Conservation (phyloP, 805 yeast genomes). For the Saccharomycopsis selenospora region DNA sequence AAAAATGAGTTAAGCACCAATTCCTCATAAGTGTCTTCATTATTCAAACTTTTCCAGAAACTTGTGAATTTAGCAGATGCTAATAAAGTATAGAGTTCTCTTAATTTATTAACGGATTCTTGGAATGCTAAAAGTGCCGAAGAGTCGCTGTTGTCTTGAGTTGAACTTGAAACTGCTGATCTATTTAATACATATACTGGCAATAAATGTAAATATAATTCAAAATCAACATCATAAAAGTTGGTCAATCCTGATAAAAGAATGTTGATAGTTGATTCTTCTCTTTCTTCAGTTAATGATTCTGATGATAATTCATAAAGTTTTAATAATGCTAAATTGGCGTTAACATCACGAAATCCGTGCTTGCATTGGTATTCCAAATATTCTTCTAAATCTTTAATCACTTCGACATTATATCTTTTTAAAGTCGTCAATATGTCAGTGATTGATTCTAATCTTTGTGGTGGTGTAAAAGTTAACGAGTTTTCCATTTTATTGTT, state of each 20-base stretch:
- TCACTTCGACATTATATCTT: constrained; percentile 38
- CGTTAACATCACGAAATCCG: constrained; percentile 34
- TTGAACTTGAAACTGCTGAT: neutral
- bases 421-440: constrained; percentile 36
- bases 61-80: constrained; percentile 15
- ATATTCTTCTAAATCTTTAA: constrained; percentile 39
- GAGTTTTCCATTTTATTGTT: constrained; percentile 29
- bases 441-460: constrained; percentile 36
- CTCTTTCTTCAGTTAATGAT: constrained; percentile 30
- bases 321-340: constrained; percentile 41
- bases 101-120: constrained; percentile 13
- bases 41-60: constrained; percentile 18
- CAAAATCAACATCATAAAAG: constrained; percentile 37
- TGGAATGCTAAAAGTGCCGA: constrained; percentile 5
- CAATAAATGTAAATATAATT: constrained; percentile 37
- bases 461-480: constrained; percentile 28
- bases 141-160: neutral
- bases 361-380: constrained; percentile 33
- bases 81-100: constrained; percentile 14
- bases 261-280: constrained; percentile 32
- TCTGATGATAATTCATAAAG: constrained; percentile 34
- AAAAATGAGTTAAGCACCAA: constrained; percentile 17
- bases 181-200: constrained; percentile 26
- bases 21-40: constrained; percentile 18
- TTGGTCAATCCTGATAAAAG: constrained; percentile 36